Base-by-base conservation (phyloP, 495 filamentous ascomycete genomes). In the Trichoderma orchidacearum region DNA sequence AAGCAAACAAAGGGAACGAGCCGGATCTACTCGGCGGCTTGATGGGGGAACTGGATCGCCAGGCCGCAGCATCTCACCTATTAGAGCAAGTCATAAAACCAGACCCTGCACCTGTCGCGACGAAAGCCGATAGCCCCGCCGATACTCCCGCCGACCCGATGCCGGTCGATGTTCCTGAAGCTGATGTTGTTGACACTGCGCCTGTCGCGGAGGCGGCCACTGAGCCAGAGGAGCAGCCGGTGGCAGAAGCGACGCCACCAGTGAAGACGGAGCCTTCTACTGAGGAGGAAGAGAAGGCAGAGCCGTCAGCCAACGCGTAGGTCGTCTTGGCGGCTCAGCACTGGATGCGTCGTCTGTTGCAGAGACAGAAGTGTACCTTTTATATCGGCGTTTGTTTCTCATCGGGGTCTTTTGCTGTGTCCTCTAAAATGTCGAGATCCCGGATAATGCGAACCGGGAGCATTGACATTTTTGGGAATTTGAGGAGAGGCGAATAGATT, bases 11-110 rank as follows among this genome's bases (percentile, higher is more conserved):
- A 3, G 58, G 41, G 18, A 29, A 53, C 2, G 58, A 50, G 18
- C 53, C 38, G 1, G 58, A 60, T 55, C 36, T 60, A 1, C 53
- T 59, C 11, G 53, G 57, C 15, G 57, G 57, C 3, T 45, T 55
- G 13, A 34, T 54, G 30, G 57, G 51, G 2, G 57, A 59, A 23
- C 57, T 59, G 17, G 57, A 59, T 27, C 57, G 57, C 27, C 52
- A 59, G 53, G 51, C 51, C 13, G 56, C 36, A 7, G 56, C 45
- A 13, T 48, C 41, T 25, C 41, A 48, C 7, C 41, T 48, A 6
- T 48, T 30, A 17, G 53, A 48, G 15, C 7, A 48, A 25, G 41
- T 25, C 15, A 23, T 48, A 1, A 35, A 35, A n/a, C 18, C 41
- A 2, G 41, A 48, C 4, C 11, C 41, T 3, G 21, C 21, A 11